Conservation (phyloP, 257 asterid genomes). For the Nyctanthes arbortristis region DNA sequence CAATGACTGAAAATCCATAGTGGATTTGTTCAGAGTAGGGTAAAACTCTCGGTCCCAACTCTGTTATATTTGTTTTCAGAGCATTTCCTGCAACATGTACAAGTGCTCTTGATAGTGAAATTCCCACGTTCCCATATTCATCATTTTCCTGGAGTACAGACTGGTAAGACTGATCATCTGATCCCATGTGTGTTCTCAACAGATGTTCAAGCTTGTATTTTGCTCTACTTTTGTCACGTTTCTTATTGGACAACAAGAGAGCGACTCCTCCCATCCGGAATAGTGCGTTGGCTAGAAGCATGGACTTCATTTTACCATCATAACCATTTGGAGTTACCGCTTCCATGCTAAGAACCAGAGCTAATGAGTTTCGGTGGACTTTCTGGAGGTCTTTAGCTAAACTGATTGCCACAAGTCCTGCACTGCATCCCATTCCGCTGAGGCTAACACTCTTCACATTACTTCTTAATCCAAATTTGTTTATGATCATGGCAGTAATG, state of each 20-base stretch:
- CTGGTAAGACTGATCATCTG: constrained; percentile 45
- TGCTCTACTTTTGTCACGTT: constrained; percentile 33
- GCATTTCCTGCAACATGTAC: constrained; percentile 51
- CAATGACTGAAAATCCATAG: constrained; percentile 35
- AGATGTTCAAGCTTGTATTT: constrained; percentile 50
- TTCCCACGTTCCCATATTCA: constrained; percentile 34
- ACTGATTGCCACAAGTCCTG: constrained; percentile 49
- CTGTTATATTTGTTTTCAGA: constrained; percentile 47
- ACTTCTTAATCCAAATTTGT: constrained; percentile 56
- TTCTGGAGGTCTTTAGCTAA: constrained; percentile 55
- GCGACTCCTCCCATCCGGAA: constrained; percentile 71
- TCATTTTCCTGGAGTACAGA: constrained; percentile 45
- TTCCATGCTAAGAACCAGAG: constrained; percentile 64
- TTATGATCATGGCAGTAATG: constrained; percentile 50
- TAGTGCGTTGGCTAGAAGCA: constrained; percentile 55
- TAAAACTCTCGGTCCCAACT: constrained; percentile 45
- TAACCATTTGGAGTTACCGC: constrained; percentile 56
- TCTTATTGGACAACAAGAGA: constrained; percentile 47
- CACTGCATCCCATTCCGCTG: constrained; percentile 82
- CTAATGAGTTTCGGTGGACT: constrained; percentile 40
- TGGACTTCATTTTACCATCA: constrained; percentile 42
- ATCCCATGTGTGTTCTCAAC: no score
- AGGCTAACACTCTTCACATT: constrained; percentile 57
- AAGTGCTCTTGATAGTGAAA: constrained; percentile 44
- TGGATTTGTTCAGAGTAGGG: constrained; percentile 50